A percentile compares a stretch with the other conserved stretches of the same genome.
Conservation (phyloP, 768 basidiomycete genomes). For the Tulasnella sp. region DNA sequence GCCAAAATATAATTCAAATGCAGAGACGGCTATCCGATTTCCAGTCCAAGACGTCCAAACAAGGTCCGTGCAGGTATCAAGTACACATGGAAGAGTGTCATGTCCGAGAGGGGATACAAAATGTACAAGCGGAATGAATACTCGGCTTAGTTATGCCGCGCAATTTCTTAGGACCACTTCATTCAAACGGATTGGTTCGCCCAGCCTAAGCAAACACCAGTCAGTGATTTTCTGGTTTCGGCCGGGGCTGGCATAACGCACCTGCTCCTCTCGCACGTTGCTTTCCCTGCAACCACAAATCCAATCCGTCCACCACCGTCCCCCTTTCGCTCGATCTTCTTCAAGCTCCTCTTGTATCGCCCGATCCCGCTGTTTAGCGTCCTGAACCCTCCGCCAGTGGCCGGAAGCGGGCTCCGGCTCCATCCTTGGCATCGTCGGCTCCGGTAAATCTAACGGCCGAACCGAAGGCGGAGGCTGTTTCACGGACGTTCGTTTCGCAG, state of each 20-base stretch:
- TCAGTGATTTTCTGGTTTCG: not conserved
- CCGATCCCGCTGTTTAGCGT: slow-evolving; percentile 1
- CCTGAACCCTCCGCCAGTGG: slow-evolving; percentile 19
- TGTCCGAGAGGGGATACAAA: not conserved
- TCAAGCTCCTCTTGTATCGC: slow-evolving; percentile 27
- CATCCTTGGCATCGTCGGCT: slow-evolving; percentile 22
- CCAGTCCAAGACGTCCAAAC: not conserved
- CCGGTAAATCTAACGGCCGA: slow-evolving; percentile 21
- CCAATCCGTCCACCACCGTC: slow-evolving; percentile 31
- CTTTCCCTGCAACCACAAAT: slow-evolving; percentile 31
- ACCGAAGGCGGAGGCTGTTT: slow-evolving; percentile 13
- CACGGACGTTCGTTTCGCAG: not conserved
- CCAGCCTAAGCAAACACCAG: slow-evolving; percentile 26
- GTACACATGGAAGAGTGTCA: slow-evolving; percentile 5
- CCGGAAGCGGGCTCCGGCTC: slow-evolving; percentile 20
- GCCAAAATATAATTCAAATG: not conserved
- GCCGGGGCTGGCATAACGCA: not conserved
- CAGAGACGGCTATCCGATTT: not conserved
- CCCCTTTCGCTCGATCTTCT: slow-evolving; percentile 3
- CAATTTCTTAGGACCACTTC: not conserved
- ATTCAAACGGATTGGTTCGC: slow-evolving; percentile 32
- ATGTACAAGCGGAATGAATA: not conserved
- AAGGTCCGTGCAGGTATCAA: not conserved
- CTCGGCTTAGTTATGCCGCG: not conserved
- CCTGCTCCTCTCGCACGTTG: slow-evolving; percentile 28